A percentile compares a stretch with the other conserved stretches of the same genome.
phyloP scores from a whole-genome alignment of 352 stramenopile species.

The Phytopythium ostracodes region DNA sequence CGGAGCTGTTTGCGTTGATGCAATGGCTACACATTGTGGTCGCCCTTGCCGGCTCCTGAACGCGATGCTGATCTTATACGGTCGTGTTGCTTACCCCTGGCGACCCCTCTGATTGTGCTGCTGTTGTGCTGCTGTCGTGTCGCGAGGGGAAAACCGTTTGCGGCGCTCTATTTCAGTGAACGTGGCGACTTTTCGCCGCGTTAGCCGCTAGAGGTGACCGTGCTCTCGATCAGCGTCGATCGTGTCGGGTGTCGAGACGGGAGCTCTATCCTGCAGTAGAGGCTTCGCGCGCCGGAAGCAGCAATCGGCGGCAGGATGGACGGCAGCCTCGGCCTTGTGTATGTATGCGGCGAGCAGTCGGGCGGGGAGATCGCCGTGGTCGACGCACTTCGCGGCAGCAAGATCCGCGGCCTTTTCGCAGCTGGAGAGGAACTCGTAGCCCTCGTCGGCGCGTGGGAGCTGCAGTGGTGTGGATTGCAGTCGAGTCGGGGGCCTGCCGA shows the following conservation, averaged over 20 bases:
- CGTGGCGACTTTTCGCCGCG: neutral
- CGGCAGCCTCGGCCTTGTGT: slow-evolving; percentile 43
- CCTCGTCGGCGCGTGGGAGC: slow-evolving; percentile 48
- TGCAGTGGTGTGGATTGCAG: slow-evolving; percentile 31
- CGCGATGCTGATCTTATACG: too few species aligned
- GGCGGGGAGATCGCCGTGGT: slow-evolving; percentile 18
- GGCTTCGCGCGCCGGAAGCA: neutral
- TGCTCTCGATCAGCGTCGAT: neutral
- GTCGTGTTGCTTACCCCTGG: neutral
- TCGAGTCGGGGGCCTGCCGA: neutral
- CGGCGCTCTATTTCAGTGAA: neutral
- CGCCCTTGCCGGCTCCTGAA: too few species aligned
- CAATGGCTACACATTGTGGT: neutral
- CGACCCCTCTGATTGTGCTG: too few species aligned
- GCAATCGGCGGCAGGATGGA: slow-evolving; percentile 15
- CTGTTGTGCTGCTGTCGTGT: too few species aligned
- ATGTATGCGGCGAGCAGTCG: slow-evolving; percentile 37
- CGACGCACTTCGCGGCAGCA: slow-evolving; percentile 35
- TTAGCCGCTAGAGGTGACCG: too few species aligned
- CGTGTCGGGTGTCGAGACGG: too few species aligned
- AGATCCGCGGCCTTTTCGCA: slow-evolving; percentile 49
- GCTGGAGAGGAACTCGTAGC: slow-evolving; percentile 43
- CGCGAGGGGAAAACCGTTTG: neutral
- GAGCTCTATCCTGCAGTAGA: neutral
- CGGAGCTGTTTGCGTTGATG: neutral